Conservation (phyloP, 2,329 filamentous ascomycete species). For the Fusarium sp. region DNA sequence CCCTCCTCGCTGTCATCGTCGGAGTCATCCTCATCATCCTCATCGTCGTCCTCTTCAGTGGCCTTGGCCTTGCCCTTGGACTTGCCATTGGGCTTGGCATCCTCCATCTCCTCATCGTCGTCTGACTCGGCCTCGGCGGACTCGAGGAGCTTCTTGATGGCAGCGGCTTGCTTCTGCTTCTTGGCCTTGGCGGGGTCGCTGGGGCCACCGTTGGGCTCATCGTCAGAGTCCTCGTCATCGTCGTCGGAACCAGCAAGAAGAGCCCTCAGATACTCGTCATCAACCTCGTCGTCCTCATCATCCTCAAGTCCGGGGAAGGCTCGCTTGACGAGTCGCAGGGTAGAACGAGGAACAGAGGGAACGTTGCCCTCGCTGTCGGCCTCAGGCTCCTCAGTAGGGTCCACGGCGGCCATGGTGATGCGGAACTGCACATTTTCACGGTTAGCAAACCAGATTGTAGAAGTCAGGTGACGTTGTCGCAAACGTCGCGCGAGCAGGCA, state of each 20-base stretch:
- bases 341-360: constrained; percentile 80
- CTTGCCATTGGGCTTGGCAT: constrained; percentile 74
- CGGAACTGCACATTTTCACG: constrained; percentile 78
- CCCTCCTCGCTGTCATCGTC: constrained; percentile 75
- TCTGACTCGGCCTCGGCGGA: constrained; percentile 73
- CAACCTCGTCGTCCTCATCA: constrained; percentile 75
- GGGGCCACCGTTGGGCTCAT: constrained; percentile 85
- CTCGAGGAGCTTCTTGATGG: constrained; percentile 83
- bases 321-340: constrained; percentile 90
- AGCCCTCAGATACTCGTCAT: constrained; percentile 75
- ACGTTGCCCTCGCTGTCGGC: constrained; percentile 74
- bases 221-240: constrained; percentile 68
- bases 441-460: constrained; percentile 26
- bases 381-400: constrained; percentile 84
- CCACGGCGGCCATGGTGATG: constrained; percentile 98
- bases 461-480: constrained; percentile 20
- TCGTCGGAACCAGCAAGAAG: constrained; percentile 67
- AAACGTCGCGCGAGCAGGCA: constrained; percentile 20
- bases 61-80: constrained; percentile 82
- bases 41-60: constrained; percentile 71
- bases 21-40: constrained; percentile 72
- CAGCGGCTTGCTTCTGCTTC: constrained; percentile 85
- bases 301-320: constrained; percentile 71
- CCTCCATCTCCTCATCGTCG: constrained; percentile 81
- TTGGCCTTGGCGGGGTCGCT: constrained; percentile 93